Base-by-base conservation (phyloP, 441 rosid species). In the Kokia cookei region DNA sequence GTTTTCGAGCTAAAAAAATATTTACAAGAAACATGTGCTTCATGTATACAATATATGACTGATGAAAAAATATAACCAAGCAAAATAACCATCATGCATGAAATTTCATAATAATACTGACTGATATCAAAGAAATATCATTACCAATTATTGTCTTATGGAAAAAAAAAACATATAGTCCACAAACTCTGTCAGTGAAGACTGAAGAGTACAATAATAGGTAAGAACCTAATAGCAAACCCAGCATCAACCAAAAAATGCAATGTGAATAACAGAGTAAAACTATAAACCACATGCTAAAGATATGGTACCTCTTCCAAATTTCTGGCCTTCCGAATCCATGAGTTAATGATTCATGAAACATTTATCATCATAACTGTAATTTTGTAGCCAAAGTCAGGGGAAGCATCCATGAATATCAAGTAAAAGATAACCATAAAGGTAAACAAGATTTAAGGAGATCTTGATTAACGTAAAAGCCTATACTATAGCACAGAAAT, bases 251-350 rank as follows among this genome's bases (percentile, higher is more conserved):
- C 22, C 54, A 32, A 68, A n/a, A 58, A 59, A 15, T 11, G 19
- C 11, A 70, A 60, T 2, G 22, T 17, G 35, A 19, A 71, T 5
- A 35, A 27, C 15, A 12, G 4, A 37, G 29, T 2, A 24, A 2
- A 43, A 45, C 7, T 42, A 59, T 43, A 47, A 29, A 58, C 54
- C 63, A 65, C 7, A 17, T 26, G 68, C 43, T 22, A 11, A 55
- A 32, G 66, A 67, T 53, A 17, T 65, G 73, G 77, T 78, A 87
- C 93, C 93, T 78, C 79, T 76, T 81, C 91, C 93, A 77, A 85
- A 89, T 45, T 82, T 89, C 79, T 86, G 86, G 81, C 81, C 82
- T 80, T 89, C 91, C 48, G 80, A 72, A 82, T 89, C 93, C 93
- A 89, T 89, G 74, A 59, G 50, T 84, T 84, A 86, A 61, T 77